Evolutionary conservation across 768 basidiomycete species (phyloP).

Genomic region (Russula vinacea): DNA sequence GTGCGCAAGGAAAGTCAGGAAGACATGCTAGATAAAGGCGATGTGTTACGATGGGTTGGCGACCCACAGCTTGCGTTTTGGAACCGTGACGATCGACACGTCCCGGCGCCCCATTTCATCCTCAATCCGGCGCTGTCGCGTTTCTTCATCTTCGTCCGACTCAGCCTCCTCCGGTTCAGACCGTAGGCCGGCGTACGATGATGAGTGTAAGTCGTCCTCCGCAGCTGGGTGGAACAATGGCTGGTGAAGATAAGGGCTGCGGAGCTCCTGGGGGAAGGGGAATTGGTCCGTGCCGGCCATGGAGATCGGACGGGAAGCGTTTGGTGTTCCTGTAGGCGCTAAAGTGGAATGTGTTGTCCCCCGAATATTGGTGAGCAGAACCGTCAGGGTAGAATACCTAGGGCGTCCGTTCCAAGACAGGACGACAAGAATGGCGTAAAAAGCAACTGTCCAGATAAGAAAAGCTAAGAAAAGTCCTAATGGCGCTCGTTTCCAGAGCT

Average conservation of each 20-base stretch:
- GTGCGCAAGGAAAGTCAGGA: not conserved
- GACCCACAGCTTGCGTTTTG: slow-evolving; percentile 70
- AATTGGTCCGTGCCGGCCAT: slow-evolving; percentile 43
- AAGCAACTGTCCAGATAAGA: slow-evolving; percentile 56
- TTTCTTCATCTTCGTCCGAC: slow-evolving; percentile 71
- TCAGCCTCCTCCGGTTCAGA: slow-evolving; percentile 47
- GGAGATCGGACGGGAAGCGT: slow-evolving; percentile 43
- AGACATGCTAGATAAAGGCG: not conserved
- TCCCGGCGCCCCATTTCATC: slow-evolving; percentile 79
- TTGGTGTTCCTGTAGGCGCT: slow-evolving; percentile 37
- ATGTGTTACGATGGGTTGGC: slow-evolving; percentile 54
- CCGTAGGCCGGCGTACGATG: slow-evolving; percentile 49
- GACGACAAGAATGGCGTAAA: slow-evolving; percentile 52
- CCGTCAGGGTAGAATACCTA: slow-evolving; percentile 53
- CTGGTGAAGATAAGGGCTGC: slow-evolving; percentile 67
- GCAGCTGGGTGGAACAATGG: slow-evolving; percentile 53
- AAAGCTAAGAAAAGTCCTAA: slow-evolving; percentile 60
- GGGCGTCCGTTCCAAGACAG: slow-evolving; percentile 61
- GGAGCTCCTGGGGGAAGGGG: slow-evolving; percentile 43
- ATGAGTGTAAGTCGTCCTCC: slow-evolving; percentile 43
- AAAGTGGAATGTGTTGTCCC: slow-evolving; percentile 32
- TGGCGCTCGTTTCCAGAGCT: slow-evolving; percentile 57
- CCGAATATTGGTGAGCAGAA: slow-evolving; percentile 47
- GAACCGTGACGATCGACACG: slow-evolving; percentile 74
- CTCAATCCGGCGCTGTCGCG: slow-evolving; percentile 70